A percentile compares a stretch with the other conserved stretches of the same genome.
These are phyloP conservation scores for Dioszegia aurantiaca DNA, from an alignment of 768 basidiomycete genomes.

Conservation along the genomic window DNA sequence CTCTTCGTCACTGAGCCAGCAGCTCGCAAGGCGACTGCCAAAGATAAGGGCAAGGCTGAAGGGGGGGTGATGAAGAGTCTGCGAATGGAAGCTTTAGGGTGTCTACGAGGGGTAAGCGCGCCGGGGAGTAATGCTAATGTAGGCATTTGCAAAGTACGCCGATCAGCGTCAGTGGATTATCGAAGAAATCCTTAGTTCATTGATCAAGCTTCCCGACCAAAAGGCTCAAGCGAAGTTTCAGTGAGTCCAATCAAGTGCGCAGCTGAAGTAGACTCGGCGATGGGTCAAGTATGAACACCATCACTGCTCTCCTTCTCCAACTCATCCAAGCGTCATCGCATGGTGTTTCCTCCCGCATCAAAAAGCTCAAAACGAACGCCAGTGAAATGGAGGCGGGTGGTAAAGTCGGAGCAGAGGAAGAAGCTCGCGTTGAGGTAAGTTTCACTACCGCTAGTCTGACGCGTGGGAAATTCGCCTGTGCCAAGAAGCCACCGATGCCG, in stretches of 20 bases:
- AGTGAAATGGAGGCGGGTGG: constrained; percentile 61
- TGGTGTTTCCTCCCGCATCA: constrained; percentile 60
- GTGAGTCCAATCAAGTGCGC: constrained; percentile 55
- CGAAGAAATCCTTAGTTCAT: constrained; percentile 87
- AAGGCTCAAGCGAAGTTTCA: constrained; percentile 86
- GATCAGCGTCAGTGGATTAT: constrained; percentile 94
- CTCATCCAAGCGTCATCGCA: constrained; percentile 94
- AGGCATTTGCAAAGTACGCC: constrained; percentile 84
- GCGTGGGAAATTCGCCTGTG: constrained; percentile 52
- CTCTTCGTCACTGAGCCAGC: constrained; percentile 68
- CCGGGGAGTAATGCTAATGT: not conserved
- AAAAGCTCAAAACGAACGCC: constrained; percentile 19
- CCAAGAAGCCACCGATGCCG: constrained; percentile 55
- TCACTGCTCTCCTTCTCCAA: constrained; percentile 87
- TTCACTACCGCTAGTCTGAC: constrained; percentile 45
- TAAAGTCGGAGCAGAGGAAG: constrained; percentile 37
- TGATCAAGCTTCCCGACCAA: constrained; percentile 83
- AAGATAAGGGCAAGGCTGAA: constrained; percentile 52
- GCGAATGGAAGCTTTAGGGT: constrained; percentile 72
- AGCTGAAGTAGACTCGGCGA: constrained; percentile 66
- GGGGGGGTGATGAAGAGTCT: constrained; percentile 77
- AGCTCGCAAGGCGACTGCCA: not conserved
- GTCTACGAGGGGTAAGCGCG: constrained; percentile 75
- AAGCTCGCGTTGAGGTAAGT: constrained; percentile 8
- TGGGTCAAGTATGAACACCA: constrained; percentile 85